Evolutionary conservation across 768 basidiomycete genomes (phyloP), one percentile per base, ranked within the genome.

Genomic region (Chiua virens): DNA sequence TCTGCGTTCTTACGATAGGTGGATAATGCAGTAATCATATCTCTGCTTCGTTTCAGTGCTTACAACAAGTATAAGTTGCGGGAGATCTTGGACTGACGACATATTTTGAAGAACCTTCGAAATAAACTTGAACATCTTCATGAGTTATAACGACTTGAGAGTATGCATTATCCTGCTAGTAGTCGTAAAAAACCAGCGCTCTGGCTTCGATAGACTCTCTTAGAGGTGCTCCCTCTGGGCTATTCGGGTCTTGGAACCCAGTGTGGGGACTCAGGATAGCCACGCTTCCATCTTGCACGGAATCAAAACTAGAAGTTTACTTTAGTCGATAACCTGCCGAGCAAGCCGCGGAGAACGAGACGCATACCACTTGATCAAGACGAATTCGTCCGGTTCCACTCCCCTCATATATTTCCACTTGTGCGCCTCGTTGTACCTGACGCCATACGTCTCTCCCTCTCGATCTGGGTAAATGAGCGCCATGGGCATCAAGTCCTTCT

Each of bases 281-380:
- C 27, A 67, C 61, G n/a, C 64, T 70, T 17, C 69, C 69, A 42
- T 71, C 72, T 43, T 65, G 63, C 39, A 68, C 49, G 14, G 71
- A 74, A 43, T 71, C 68, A 40, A 71, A 66, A 43, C 71, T 71
- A 50, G 25, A 25, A 6, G 17, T 8, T 7, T 7, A 30, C 14
- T 15, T 25, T 18, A 11, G 43, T 55, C 38, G 50, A 27, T 21
- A 7, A 3, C 8, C 22, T 2, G 17, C 17, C 15, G 5, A 13
- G 21, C 18, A 11, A 40, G n/a, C 14, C 5, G 8, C 30, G 4
- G 8, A 40, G 22, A 46, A 6, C 34, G 13, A 17, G 21, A 32
- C 8, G 54, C 71, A 27, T 43, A 79, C 77, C 77, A 79, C 56
- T 79, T 79, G 45, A 79, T 75, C 44, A 79, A 57, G 17, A 74